A percentile compares a stretch with the other conserved stretches of the same genome.
Conservation (phyloP, 1,139 yeast species). For the Hanseniaspora sp. region DNA sequence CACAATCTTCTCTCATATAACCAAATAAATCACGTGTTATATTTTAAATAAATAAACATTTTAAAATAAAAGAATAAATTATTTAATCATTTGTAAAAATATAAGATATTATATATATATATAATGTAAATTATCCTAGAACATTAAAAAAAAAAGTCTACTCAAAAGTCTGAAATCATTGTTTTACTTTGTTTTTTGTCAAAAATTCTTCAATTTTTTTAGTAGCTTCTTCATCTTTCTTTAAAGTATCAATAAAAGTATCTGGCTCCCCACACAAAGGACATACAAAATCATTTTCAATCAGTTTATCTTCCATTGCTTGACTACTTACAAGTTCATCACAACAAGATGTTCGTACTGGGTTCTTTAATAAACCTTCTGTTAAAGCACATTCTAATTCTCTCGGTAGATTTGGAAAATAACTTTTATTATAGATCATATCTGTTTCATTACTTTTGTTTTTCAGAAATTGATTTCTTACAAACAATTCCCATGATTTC, state of each 20-base stretch:
- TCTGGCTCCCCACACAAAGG: slow-evolving; percentile 75
- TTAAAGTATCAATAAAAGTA: slow-evolving; percentile 60
- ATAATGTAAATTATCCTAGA: too few relatives aligned
- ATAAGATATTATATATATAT: too few relatives aligned
- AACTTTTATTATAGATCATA: slow-evolving; percentile 25
- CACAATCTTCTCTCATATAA: too few relatives aligned
- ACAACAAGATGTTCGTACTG: slow-evolving; percentile 76
- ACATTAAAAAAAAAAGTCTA: neutral
- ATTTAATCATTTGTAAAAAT: too few relatives aligned
- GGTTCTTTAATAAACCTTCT: slow-evolving; percentile 50
- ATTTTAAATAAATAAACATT: too few relatives aligned
- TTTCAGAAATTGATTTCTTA: slow-evolving; percentile 47
- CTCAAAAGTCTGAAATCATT: neutral
- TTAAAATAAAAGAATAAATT: too few relatives aligned
- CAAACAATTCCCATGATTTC: slow-evolving; percentile 82
- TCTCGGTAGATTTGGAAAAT: slow-evolving; percentile 31
- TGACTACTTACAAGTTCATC: slow-evolving; percentile 45
- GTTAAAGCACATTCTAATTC: slow-evolving; percentile 49
- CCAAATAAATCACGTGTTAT: too few relatives aligned
- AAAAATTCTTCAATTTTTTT: slow-evolving; percentile 44
- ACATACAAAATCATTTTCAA: slow-evolving; percentile 81
- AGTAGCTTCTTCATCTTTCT: slow-evolving; percentile 49
- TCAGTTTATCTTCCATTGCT: slow-evolving; percentile 57
- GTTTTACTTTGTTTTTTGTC: slow-evolving; percentile 25
- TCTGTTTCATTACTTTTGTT: slow-evolving; percentile 41